A percentile compares a stretch with the other conserved stretches of the same genome.
Evolutionary conservation across 2,329 filamentous ascomycete species (phyloP).

Genomic region (Nigrospora oryzae): DNA sequence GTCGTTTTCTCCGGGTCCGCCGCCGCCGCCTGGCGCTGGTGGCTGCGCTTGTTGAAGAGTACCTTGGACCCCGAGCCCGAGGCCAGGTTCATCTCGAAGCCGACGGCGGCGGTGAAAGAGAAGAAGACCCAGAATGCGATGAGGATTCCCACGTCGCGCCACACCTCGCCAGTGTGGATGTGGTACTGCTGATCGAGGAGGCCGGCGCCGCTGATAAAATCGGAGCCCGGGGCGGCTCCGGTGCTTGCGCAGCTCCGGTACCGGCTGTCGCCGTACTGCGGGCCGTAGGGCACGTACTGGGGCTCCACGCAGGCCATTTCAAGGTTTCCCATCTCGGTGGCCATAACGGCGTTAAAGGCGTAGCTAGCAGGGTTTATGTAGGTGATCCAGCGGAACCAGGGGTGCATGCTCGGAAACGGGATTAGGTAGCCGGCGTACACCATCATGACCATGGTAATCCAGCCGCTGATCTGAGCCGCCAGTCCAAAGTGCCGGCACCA

Average conservation of each 20-base stretch:
- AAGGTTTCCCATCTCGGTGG: constrained; percentile 45
- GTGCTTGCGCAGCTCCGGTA: constrained; percentile 48
- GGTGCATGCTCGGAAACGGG: constrained; percentile 51
- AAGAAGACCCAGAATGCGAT: constrained; percentile 71
- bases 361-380: constrained; percentile 60
- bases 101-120: constrained; percentile 60
- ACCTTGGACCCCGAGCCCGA: constrained; percentile 55
- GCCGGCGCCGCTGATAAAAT: constrained; percentile 40
- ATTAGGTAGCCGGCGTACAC: constrained; percentile 49
- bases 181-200: constrained; percentile 44
- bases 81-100: constrained; percentile 62
- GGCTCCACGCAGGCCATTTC: constrained; percentile 36
- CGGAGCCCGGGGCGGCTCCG: constrained; percentile 39
- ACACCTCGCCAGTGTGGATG: constrained; percentile 51
- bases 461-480: constrained; percentile 16
- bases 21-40: constrained; percentile 43
- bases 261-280: constrained; percentile 23
- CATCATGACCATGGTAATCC: constrained; percentile 17
- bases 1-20: constrained; percentile 1
- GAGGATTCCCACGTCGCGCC: constrained; percentile 73
- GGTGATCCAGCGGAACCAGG: constrained; percentile 63
- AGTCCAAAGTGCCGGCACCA: constrained; percentile 41
- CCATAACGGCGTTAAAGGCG: constrained; percentile 51
- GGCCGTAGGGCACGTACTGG: constrained; percentile 37
- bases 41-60: constrained; percentile 53